Base-by-base conservation (phyloP, 225 moss, liverwort and hornwort species). In the Rhytidiadelphus loreus region DNA sequence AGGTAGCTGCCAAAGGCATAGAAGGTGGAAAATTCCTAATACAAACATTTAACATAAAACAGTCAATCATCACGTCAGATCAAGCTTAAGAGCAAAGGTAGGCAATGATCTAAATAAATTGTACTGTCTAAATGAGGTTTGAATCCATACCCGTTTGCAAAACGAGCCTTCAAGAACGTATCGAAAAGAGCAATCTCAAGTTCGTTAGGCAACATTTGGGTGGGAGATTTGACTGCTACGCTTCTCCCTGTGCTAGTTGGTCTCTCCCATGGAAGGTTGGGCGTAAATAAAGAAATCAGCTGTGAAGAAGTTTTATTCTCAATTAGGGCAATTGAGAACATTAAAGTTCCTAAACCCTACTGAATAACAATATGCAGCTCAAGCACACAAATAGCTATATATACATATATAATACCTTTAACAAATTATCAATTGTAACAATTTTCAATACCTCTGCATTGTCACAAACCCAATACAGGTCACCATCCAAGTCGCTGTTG, bases 401-500 rank as follows among this genome's bases (percentile, higher is more conserved):
- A 52, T 52, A 52, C 26, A 62, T 52, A 60, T 41, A 35, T 23
- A 28, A 59, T 43, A 12, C 3, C 48, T 56, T 29, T 52, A 71
- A 41, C 80, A 87, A 7, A 59, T 59, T 69, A 22, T 70, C 39
- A 39, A 30, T 30, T 44, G 26, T 5, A 24, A 32, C 57, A 81
- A 29, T 2, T 59, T 64, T n/a, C 68, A 52, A n/a, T 83, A 89
- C 94, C 94, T 94, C 82, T 18, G 86, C 50, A 64, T 96, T 96
- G 50, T 74, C 77, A 63, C 92, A 95, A 71, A 95, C 83, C 91
- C 93, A 96, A 53, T 91, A 95, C 1, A 68, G 82, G 59, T 96
- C 93, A 29, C 93, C 95, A 77, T 93, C 94, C 50, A 95, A 84
- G 56, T 94, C 93, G 55, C 92, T 87, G 8, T 92, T 93, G 23